Conservation (phyloP, 2,329 filamentous ascomycete genomes). For the Phialemonium atrogriseum region DNA sequence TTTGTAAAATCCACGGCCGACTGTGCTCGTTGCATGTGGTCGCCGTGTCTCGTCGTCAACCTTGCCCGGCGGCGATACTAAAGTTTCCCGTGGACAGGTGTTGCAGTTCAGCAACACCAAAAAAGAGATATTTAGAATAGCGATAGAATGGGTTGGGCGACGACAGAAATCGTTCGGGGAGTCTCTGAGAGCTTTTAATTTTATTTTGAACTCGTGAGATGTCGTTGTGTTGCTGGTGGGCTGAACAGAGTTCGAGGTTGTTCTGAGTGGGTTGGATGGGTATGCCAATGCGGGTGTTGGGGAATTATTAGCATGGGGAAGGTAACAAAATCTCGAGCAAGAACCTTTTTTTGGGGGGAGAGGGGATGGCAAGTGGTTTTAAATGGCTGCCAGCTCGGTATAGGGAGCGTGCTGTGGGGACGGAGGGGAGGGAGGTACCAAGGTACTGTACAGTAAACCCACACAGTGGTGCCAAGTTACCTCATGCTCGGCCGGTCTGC, state of each 20-base stretch:
- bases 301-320: conserved; percentile 7
- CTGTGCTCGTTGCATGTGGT: conserved; percentile 69
- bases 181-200: too few relatives aligned
- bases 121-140: too few relatives aligned
- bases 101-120: neutral
- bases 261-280: conserved; percentile 3
- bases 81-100: neutral
- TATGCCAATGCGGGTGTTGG: conserved; percentile 2
- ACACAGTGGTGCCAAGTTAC: too few relatives aligned
- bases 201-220: too few relatives aligned
- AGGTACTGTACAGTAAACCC: too few relatives aligned
- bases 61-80: conserved; percentile 1
- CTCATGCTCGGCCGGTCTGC: too few relatives aligned
- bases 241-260: neutral
- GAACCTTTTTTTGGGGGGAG: conserved; percentile 19
- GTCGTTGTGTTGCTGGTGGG: conserved; percentile 1
- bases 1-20: conserved; percentile 69
- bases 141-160: too few relatives aligned
- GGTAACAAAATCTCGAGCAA: conserved; percentile 19
- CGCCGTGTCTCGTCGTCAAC: conserved; percentile 11
- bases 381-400: too few relatives aligned
- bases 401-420: too few relatives aligned
- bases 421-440: too few relatives aligned
- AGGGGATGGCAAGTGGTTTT: conserved; percentile 25
- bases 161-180: too few relatives aligned